Evolutionary conservation across 768 basidiomycete genomes (phyloP), one percentile per base, ranked within the genome.

Genomic region (Suillus alpinus): DNA sequence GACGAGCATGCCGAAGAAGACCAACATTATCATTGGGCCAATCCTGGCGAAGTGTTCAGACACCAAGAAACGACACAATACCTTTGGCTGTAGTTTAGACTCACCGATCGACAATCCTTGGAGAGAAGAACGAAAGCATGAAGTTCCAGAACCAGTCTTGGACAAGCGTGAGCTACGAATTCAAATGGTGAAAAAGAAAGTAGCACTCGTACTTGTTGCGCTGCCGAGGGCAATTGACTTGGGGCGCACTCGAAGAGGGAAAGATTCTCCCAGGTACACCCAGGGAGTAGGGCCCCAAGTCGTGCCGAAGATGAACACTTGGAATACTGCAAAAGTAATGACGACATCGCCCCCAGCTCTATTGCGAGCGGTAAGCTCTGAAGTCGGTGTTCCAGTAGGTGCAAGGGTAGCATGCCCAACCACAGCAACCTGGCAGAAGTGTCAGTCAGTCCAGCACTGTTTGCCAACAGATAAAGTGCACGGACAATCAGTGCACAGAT

Each of bases 281-380:
- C 85, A 86, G 64, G 87, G 88, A 37, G 83, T 86, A 7, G 88
- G 87, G 13, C 89, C 89, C 89, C 89, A 92, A 75, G 89, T 91
- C 62, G 86, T 81, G 2, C 83, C 84, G 71, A 82, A 92, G 10
- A 82, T 81, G 65, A 86, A 84, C 31, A 92, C 87, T 56, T 92
- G 89, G 29, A 91, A 73, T n/a, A 92, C 82, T 0, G 88, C 91
- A 66, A 92, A 91, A 0, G 89, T 81, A 63, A 93, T 89, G 39
- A 91, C 75, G 0, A 81, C 79, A 59, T 87, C 83, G 47, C 89
- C 88, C 53, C 86, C 90, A 61, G 71, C 69, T 65, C 75, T 84
- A 68, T 91, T 87, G 10, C 80, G 76, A 6, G 68, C n/a, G 0
- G 87, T 87, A 39, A 89, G 76, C 26, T 75, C 73, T 2, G 71